Evolutionary conservation across 2,329 filamentous ascomycete species (phyloP).

Genomic region (Seiridium cupressi): DNA sequence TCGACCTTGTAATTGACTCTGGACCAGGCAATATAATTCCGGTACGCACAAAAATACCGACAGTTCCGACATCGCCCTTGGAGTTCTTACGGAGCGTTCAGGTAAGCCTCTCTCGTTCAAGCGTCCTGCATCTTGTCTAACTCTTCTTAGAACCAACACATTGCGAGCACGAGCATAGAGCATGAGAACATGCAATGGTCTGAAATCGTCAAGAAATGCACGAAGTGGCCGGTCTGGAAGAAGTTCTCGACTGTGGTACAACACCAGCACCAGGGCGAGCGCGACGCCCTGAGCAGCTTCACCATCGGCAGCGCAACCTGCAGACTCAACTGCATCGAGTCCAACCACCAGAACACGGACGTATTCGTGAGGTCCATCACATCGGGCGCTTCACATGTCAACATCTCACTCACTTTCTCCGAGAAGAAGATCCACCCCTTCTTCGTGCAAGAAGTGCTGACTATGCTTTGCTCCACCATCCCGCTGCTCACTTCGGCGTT

Average conservation of each 20-base stretch:
- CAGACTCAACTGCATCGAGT: conserved; percentile 39
- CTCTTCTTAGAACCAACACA: not conserved
- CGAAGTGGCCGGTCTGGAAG: conserved; percentile 52
- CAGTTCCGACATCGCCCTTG: conserved; percentile 41
- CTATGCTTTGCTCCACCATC: conserved; percentile 43
- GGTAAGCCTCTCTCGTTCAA: not conserved
- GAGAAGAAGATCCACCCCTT: conserved; percentile 38
- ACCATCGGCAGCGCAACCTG: conserved; percentile 45
- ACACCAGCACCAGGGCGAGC: conserved; percentile 42
- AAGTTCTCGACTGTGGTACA: conserved; percentile 54
- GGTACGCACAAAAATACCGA: conserved; percentile 45
- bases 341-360: conserved; percentile 41
- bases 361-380: conserved; percentile 42
- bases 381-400: conserved; percentile 32
- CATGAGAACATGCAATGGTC: conserved; percentile 48
- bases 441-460: conserved; percentile 44
- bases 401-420: conserved; percentile 45
- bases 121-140: not conserved
- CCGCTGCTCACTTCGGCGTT: conserved; percentile 44
- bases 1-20: not conserved
- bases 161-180: not conserved
- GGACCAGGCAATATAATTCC: conserved; percentile 40
- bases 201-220: conserved; percentile 53
- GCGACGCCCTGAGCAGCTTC: conserved; percentile 36
- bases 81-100: conserved; percentile 49